phyloP scores from a whole-genome alignment of 176 grass and related monocot species.

The Microstegium vimineum region DNA sequence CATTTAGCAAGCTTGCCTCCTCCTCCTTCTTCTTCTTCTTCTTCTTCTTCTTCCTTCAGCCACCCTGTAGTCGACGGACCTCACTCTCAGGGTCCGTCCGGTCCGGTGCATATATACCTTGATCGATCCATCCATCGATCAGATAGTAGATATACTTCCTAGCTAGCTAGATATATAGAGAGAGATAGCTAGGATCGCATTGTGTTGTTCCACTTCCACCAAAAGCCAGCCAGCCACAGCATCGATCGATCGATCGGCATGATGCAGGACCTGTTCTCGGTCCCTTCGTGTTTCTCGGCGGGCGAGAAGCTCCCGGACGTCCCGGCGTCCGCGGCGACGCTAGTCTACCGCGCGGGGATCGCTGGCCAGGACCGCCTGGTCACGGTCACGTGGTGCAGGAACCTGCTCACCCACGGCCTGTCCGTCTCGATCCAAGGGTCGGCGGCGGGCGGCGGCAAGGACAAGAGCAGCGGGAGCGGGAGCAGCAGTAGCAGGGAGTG shows the following conservation, averaged over 20 bases:
- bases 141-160: not conserved
- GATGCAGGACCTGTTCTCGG: slow-evolving; percentile 78
- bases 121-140: not conserved
- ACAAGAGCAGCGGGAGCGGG: slow-evolving; percentile 22
- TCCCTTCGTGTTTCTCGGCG: slow-evolving; percentile 74
- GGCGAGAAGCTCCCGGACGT: slow-evolving; percentile 53
- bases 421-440: slow-evolving; percentile 70
- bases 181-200: not conserved
- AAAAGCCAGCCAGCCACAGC: not conserved
- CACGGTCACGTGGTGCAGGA: slow-evolving; percentile 84
- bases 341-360: slow-evolving; percentile 60
- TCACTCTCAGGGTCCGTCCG: not conserved
- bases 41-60: not conserved
- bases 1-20: not conserved
- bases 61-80: not conserved
- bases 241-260: not conserved
- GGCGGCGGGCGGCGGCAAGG: slow-evolving; percentile 37
- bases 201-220: not conserved
- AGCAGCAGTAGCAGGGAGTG: slow-evolving; percentile 9
- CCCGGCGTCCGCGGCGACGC: slow-evolving; percentile 27
- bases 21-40: no score
- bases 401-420: slow-evolving; percentile 74
- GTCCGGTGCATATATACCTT: not conserved
- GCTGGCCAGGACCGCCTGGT: slow-evolving; percentile 53
- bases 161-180: no score